Conservation (phyloP, 371 early-diverging fungal genomes). For the Rhizopus delemar region DNA sequence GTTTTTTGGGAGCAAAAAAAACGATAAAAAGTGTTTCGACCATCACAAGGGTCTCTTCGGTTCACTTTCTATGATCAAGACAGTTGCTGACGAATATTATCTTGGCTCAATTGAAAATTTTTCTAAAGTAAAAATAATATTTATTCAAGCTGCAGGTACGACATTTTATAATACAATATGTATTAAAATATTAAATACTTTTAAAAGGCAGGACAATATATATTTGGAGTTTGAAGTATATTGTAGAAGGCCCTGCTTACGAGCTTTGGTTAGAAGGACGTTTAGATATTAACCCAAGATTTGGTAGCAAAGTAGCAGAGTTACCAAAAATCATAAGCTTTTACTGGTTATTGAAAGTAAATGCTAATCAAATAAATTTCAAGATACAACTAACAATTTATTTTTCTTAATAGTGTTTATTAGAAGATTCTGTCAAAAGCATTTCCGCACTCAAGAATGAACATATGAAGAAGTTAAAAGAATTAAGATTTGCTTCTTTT, state of each 20-base stretch:
- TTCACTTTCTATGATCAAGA: slow-evolving; percentile 5
- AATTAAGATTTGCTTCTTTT: slow-evolving; percentile 5
- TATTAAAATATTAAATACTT: background rate
- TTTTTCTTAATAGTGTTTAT: slow-evolving; percentile 5
- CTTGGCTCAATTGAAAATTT: slow-evolving; percentile 1
- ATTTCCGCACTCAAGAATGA: background rate
- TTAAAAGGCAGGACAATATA: slow-evolving; percentile 6
- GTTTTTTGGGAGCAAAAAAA: slow-evolving; percentile 5
- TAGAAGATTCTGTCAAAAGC: slow-evolving; percentile 3
- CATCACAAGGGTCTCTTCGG: slow-evolving; percentile 12
- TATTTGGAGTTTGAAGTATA: slow-evolving; percentile 12
- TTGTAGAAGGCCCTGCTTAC: slow-evolving; percentile 5
- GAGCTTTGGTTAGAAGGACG: slow-evolving; percentile 8
- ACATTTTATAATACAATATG: background rate
- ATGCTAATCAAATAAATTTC: slow-evolving; percentile 3
- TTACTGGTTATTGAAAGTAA: slow-evolving; percentile 4
- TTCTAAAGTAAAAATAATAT: slow-evolving; percentile 5
- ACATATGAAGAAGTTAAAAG: slow-evolving; percentile 1
- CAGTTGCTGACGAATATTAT: slow-evolving; percentile 6
- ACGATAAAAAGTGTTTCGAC: slow-evolving; percentile 7
- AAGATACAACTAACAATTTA: background rate
- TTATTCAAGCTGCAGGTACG: slow-evolving; percentile 8
- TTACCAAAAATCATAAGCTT: slow-evolving; percentile 1
- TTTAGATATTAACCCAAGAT: slow-evolving; percentile 1
- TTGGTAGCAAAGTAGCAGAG: background rate